These are phyloP conservation scores for Pseudomonodictys pantanalensis DNA, from an alignment of 495 filamentous ascomycete genomes.

Conservation along the genomic window DNA sequence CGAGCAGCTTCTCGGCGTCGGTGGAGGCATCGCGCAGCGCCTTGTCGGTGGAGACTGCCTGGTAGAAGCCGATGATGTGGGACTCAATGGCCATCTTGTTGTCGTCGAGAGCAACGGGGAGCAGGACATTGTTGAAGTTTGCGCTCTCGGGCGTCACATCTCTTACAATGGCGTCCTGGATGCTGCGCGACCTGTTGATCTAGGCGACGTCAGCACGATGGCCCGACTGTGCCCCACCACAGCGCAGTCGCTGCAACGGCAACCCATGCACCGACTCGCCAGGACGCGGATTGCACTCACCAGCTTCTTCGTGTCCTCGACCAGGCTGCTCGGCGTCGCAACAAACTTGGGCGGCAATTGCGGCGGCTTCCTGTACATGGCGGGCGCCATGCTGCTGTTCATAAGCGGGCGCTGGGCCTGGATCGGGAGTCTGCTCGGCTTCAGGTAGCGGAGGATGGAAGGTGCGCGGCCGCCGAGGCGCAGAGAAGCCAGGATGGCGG, in stretches of 20 bases:
- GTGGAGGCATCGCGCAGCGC: conserved; percentile 58
- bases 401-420: conserved; percentile 50
- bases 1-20: conserved; percentile 64
- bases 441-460: conserved; percentile 55
- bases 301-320: conserved; percentile 71
- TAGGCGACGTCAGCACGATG: conserved; percentile 20
- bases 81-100: conserved; percentile 43
- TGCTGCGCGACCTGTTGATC: conserved; percentile 62
- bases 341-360: conserved; percentile 84
- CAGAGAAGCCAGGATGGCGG: conserved; percentile 75
- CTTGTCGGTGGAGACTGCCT: conserved; percentile 44
- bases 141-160: conserved; percentile 60
- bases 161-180: conserved; percentile 73
- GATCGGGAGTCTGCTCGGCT: conserved; percentile 25
- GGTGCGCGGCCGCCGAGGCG: conserved; percentile 63
- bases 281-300: conserved; percentile 12
- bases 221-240: too few relatives aligned
- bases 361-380: conserved; percentile 67
- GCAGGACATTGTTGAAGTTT: conserved; percentile 44
- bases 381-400: conserved; percentile 64
- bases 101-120: conserved; percentile 49
- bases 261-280: background rate
- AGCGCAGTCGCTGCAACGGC: too few relatives aligned
- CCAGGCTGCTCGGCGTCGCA: conserved; percentile 71
- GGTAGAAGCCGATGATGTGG: conserved; percentile 51